A percentile compares a stretch with the other conserved stretches of the same genome.
Evolutionary conservation across 371 early-diverging fungal genomes (phyloP).

Genomic region (Mortierella sp.): DNA sequence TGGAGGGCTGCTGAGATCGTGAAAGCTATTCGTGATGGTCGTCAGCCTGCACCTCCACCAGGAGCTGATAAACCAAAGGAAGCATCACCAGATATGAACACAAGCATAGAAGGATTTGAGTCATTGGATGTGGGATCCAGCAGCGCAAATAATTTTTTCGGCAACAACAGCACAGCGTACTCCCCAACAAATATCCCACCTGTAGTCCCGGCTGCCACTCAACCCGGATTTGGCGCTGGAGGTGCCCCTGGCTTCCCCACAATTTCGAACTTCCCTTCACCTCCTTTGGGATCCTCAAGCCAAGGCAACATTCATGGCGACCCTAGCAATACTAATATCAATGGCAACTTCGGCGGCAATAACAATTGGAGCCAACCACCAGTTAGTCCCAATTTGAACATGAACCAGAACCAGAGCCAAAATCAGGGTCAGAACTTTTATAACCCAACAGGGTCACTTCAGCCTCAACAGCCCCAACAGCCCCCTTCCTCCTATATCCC

Average conservation of each 20-base stretch:
- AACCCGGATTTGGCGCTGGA: neutral
- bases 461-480: constrained; percentile 16
- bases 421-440: constrained; percentile 29
- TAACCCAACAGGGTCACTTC: constrained; percentile 30
- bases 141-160: neutral
- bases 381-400: constrained; percentile 37
- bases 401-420: constrained; percentile 18
- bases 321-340: constrained; percentile 11
- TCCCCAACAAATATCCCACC: constrained; percentile 14
- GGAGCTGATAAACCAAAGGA: constrained; percentile 58
- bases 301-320: constrained; percentile 21
- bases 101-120: constrained; percentile 12
- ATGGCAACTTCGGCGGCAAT: neutral
- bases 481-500: constrained; percentile 12
- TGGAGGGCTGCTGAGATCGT: constrained; percentile 95
- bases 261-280: constrained; percentile 53
- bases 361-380: constrained; percentile 35
- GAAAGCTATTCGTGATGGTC: constrained; percentile 92
- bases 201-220: constrained; percentile 2
- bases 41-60: constrained; percentile 76
- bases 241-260: constrained; percentile 28
- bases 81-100: neutral
- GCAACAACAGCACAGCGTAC: constrained; percentile 2
- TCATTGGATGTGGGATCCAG: neutral
- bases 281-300: constrained; percentile 44